Conservation (phyloP, 2,329 filamentous ascomycete species). For the Cordyceps farinosa region DNA sequence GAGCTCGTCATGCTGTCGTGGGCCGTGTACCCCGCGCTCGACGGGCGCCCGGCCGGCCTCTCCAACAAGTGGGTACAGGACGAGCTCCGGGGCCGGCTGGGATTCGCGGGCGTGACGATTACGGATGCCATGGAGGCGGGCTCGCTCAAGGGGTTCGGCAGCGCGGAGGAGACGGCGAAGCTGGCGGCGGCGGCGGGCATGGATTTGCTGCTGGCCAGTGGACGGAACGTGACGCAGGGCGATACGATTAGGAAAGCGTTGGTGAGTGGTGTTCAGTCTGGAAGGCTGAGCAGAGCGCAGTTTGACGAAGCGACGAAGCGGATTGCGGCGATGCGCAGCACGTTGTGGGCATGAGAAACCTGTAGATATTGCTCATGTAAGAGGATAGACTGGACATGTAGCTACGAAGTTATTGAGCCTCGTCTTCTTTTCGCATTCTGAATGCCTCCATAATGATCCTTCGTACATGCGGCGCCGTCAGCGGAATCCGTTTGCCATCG, state of each 20-base stretch:
- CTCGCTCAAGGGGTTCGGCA: constrained; percentile 17
- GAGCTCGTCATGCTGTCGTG: constrained; percentile 23
- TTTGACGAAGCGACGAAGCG: constrained; percentile 22
- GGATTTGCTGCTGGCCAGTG: constrained; percentile 22
- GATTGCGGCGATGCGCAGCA: constrained; percentile 20
- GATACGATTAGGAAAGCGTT: constrained; percentile 19
- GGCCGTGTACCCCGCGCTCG: constrained; percentile 23
- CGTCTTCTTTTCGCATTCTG: constrained; percentile 23
- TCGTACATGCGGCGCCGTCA: constrained; percentile 29
- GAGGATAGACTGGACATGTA: neutral
- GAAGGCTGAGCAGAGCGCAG: constrained; percentile 16
- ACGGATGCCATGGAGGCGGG: constrained; percentile 24
- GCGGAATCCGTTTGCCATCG: constrained; percentile 25
- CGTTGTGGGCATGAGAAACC: constrained; percentile 7
- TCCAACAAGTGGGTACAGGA: constrained; percentile 22
- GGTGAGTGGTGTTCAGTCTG: constrained; percentile 14
- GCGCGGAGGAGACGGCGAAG: constrained; percentile 12
- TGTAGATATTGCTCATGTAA: neutral
- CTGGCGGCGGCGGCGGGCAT: constrained; percentile 21
- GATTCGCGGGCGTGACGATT: constrained; percentile 22
- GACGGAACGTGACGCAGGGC: constrained; percentile 21
- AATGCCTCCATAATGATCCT: constrained; percentile 32
- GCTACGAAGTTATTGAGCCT: neutral
- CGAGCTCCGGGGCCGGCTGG: constrained; percentile 21
- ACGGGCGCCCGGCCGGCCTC: constrained; percentile 22